A percentile compares a stretch with the other conserved stretches of the same genome.
Conservation (phyloP, 768 basidiomycete species). For the Suillus lakei region DNA sequence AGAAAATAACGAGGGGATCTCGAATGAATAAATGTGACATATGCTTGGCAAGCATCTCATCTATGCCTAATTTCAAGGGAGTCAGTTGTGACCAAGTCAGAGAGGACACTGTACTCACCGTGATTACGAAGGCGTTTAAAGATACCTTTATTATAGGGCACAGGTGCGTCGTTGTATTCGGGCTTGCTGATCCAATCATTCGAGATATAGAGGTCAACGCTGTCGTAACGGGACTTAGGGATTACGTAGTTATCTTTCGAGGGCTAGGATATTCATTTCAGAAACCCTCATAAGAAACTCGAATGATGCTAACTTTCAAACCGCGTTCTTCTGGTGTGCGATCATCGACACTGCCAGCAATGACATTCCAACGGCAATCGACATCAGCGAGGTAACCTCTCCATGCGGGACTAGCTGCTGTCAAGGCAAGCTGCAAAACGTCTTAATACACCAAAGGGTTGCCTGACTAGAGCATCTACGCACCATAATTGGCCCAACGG, state of each 20-base stretch:
- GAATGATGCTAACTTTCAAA: conserved; percentile 56
- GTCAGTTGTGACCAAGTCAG: conserved; percentile 1
- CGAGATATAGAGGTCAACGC: conserved; percentile 93
- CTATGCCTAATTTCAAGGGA: conserved; percentile 62
- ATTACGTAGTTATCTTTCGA: conserved; percentile 76
- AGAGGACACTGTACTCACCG: conserved; percentile 50
- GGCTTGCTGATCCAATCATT: conserved; percentile 85
- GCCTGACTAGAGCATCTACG: conserved; percentile 21
- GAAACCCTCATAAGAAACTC: conserved; percentile 8
- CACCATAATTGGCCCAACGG: conserved; percentile 94
- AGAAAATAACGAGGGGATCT: conserved; percentile 94
- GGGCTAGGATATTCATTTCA: conserved; percentile 56
- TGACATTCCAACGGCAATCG: conserved; percentile 98
- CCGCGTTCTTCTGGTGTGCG: conserved; percentile 95
- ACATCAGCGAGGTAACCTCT: conserved; percentile 95
- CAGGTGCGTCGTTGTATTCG: conserved; percentile 89
- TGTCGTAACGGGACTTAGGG: conserved; percentile 97
- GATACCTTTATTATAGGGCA: conserved; percentile 79
- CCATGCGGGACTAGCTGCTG: conserved; percentile 94
- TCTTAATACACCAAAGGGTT: conserved; percentile 6
- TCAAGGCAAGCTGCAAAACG: conserved; percentile 81
- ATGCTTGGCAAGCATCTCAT: conserved; percentile 87
- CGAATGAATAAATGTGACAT: conserved; percentile 96
- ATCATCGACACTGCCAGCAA: conserved; percentile 98
- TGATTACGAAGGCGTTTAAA: conserved; percentile 74